Percentiles rank a stretch among this genome's conserved stretches.
Evolutionary conservation across 2,329 filamentous ascomycete species (phyloP).

Genomic region (Alternaria brassicae): DNA sequence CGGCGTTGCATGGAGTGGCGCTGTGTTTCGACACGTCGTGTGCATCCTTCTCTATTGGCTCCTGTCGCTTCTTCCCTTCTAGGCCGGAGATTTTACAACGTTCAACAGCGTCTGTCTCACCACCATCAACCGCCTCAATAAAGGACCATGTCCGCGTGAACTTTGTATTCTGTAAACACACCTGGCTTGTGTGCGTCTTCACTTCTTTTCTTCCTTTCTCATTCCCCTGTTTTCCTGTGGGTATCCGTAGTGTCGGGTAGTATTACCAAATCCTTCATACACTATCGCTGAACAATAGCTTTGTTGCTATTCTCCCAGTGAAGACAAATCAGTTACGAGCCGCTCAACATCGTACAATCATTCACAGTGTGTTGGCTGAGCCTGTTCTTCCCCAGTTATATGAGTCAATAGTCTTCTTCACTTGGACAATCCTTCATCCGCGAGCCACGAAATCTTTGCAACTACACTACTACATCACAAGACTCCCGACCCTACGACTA

Average conservation of each 20-base stretch:
- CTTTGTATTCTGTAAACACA: conserved; percentile 22
- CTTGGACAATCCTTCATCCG: background rate
- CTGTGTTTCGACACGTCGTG: conserved; percentile 43
- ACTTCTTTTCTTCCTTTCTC: conserved; percentile 23
- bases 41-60: conserved; percentile 44
- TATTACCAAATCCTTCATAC: conserved; percentile 6
- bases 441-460: background rate
- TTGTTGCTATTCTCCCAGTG: background rate
- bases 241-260: conserved; percentile 22
- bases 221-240: conserved; percentile 16
- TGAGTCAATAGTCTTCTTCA: background rate
- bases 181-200: conserved; percentile 21
- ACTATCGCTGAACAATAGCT: conserved; percentile 34
- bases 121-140: conserved; percentile 41
- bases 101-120: conserved; percentile 41
- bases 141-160: conserved; percentile 34
- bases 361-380: background rate
- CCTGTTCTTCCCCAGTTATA: background rate
- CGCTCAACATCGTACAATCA: background rate
- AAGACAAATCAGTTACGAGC: background rate
- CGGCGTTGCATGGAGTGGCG: conserved; percentile 41
- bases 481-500: background rate
- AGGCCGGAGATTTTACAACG: conserved; percentile 26
- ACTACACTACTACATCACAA: background rate
- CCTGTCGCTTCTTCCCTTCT: conserved; percentile 34